phyloP scores from a whole-genome alignment of 1,284 basidiomycete species.

The Peniophora sp. region DNA sequence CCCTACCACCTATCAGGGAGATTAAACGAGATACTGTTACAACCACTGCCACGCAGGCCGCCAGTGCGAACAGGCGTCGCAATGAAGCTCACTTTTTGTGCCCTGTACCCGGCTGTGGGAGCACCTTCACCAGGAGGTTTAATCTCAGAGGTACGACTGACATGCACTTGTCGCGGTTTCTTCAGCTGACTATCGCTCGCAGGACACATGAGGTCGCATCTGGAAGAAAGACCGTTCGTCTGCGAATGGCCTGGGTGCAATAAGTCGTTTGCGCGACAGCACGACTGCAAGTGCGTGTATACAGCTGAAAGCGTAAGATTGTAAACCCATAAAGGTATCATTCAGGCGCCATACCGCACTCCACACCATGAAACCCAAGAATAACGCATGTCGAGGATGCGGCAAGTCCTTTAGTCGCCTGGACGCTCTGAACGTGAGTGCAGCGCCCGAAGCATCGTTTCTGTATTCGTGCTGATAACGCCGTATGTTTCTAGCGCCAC shows the following conservation, averaged over 20 bases:
- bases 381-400: constrained; percentile 87
- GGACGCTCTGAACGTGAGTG: constrained; percentile 87
- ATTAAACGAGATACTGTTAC: constrained; percentile 92
- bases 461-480: constrained; percentile 9
- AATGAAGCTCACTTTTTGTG: constrained; percentile 90
- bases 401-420: constrained; percentile 91
- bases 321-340: not conserved
- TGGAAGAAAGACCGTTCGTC: constrained; percentile 89
- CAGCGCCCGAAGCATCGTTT: constrained; percentile 8
- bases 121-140: constrained; percentile 87
- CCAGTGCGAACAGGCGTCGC: constrained; percentile 80
- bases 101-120: constrained; percentile 91
- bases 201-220: constrained; percentile 95
- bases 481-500: constrained; percentile 20
- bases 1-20: constrained; percentile 71
- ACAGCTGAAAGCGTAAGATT: constrained; percentile 3
- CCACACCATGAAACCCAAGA: constrained; percentile 76
- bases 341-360: constrained; percentile 77
- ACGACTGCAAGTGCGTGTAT: constrained; percentile 84
- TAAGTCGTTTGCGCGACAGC: constrained; percentile 90
- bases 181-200: constrained; percentile 21
- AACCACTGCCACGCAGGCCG: constrained; percentile 89
- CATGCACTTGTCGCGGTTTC: constrained; percentile 5
- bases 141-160: constrained; percentile 63
- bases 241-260: constrained; percentile 91